Percentiles rank a stretch among this genome's conserved stretches.
Evolutionary conservation across 108 stramenopile genomes (phyloP).

Genomic region (Skeletonema costatum): DNA sequence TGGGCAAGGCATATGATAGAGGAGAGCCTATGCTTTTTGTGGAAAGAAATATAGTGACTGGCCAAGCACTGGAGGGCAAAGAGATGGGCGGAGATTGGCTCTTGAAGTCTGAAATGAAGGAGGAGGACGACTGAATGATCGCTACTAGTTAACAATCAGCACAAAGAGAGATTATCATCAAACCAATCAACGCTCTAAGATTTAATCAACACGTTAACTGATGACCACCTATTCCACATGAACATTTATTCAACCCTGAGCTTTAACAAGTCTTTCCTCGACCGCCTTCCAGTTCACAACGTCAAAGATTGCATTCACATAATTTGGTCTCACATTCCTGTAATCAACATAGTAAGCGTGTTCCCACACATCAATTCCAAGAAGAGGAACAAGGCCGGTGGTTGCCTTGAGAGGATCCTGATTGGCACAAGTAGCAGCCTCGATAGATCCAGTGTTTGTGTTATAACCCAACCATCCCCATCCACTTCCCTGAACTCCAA

Average conservation of each 20-base stretch:
- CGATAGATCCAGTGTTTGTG: conserved; percentile 71
- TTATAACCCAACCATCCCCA: conserved; percentile 99
- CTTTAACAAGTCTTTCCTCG: conserved; percentile 75
- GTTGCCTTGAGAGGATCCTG: conserved; percentile 98
- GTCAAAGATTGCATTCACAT: conserved; percentile 95
- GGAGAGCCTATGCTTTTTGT: conserved; percentile 43
- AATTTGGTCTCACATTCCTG: conserved; percentile 97
- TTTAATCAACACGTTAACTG: neutral
- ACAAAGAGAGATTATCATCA: neutral
- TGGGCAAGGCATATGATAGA: conserved; percentile 66
- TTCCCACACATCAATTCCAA: conserved; percentile 99
- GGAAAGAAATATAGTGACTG: conserved; percentile 32
- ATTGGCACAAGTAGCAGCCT: conserved; percentile 89
- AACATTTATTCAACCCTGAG: conserved; percentile 11
- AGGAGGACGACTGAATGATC: conserved; percentile 4
- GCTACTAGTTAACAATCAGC: neutral
- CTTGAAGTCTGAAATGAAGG: neutral
- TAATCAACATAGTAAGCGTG: conserved; percentile 93
- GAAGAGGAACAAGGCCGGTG: conserved; percentile 95
- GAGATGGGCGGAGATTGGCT: conserved; percentile 34
- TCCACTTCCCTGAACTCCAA: conserved; percentile 97
- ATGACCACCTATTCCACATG: neutral
- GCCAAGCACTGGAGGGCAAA: conserved; percentile 1
- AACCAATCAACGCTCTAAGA: neutral
- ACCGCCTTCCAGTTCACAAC: conserved; percentile 87